Evolutionary conservation across 495 filamentous ascomycete genomes (phyloP), one percentile per base, ranked within the genome.

Genomic region (Talaromyces borbonicus): DNA sequence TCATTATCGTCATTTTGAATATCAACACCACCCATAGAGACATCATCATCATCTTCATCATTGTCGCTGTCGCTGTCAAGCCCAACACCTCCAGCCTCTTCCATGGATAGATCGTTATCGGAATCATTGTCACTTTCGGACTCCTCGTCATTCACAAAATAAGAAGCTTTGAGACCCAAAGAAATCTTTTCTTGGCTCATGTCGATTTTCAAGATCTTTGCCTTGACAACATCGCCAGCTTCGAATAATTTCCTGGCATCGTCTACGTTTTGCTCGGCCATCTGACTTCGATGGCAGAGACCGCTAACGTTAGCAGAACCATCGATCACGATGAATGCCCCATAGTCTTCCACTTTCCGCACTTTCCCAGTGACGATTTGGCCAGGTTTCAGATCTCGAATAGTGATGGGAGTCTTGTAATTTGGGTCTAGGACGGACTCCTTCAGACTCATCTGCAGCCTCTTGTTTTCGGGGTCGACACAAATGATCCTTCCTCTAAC

Each of bases 281-380:
- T 88, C 53, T 97, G 79, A 49, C 78, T 90, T 49, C 79, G 78
- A 57, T 98, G 92, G 60, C 90, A 97, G 15, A 98, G 72, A 42
- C 92, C 92, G 49, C 87, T 93, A 47, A 97, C 77, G 53, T 93
- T 92, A 29, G 70, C 61, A 20, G 88, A 90, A 26, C 79, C 73
- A 65, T 95, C 88, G 25, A 98, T 67, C 41, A 89, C 79, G 55
- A 98, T 84, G 63, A 97, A 97, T 7, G 88, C 90, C 56, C 92
- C 92, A 56, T 86, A 97, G 15, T 94, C 85, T 57, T 93, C 87
- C 2, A 95, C 87, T 62, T 93, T 93, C 46, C 89, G 80, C 43
- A 98, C 74, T 55, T 85, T 93, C 25, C 90, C 92, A 9, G 84
- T 93, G 20, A 98, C 71, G 16, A 84, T 66, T 58, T 90, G 84